Conservation (phyloP, 768 basidiomycete species). For the Cystobasidium onofrii region DNA sequence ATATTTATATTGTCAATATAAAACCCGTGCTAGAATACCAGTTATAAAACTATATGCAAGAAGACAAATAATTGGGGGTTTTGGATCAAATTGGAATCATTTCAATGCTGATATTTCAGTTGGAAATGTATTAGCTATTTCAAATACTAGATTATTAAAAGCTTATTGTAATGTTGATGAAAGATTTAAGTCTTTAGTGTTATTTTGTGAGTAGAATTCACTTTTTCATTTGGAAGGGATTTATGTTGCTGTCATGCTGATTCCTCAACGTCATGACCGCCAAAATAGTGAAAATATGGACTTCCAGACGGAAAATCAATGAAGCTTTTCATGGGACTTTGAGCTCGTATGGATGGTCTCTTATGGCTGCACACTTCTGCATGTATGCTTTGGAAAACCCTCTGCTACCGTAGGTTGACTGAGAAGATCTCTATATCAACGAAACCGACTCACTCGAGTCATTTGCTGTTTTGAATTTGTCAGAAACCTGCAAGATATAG, state of each 20-base stretch:
- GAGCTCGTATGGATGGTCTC: constrained; percentile 4
- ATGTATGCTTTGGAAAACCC: not conserved
- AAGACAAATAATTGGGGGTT: not conserved
- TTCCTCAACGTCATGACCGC: no score
- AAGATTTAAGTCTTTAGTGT: not conserved
- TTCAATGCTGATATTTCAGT: constrained; percentile 6
- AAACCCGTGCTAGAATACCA: not conserved
- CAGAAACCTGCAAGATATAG: constrained; percentile 1
- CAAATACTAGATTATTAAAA: not conserved
- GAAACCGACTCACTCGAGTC: no score
- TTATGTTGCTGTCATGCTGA: no score
- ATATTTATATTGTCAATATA: not conserved
- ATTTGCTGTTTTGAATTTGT: not conserved
- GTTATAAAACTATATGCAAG: constrained; percentile 1
- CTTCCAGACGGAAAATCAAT: not conserved
- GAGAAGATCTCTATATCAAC: not conserved
- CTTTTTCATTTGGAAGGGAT: not conserved
- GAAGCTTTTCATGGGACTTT: constrained; percentile 1
- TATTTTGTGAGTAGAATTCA: not conserved
- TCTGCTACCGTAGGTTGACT: not conserved
- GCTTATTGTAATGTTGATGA: not conserved
- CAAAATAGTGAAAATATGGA: not conserved
- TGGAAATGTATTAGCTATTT: not conserved
- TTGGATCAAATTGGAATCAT: not conserved
- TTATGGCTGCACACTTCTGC: not conserved